Evolutionary conservation across 352 stramenopile genomes (phyloP).

Genomic region (Globisporangium middletonii): DNA sequence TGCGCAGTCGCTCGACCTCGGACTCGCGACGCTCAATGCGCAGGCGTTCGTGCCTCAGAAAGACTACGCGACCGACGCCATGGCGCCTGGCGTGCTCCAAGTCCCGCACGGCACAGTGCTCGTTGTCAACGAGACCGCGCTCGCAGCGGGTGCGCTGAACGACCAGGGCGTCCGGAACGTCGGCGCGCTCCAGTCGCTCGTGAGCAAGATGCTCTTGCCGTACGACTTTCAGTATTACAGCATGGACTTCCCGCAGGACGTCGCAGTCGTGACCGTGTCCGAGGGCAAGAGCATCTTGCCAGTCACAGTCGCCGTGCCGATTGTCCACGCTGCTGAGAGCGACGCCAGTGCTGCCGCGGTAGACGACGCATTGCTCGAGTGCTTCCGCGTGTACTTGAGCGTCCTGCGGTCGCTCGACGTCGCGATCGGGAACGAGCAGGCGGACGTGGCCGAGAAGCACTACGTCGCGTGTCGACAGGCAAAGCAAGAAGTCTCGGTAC

Average conservation of each 20-base stretch:
- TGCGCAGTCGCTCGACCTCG: slow-evolving; percentile 42
- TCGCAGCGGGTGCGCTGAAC: slow-evolving; percentile 60
- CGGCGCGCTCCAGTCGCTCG: slow-evolving; percentile 55
- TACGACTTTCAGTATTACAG: slow-evolving; percentile 86
- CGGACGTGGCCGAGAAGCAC: slow-evolving; percentile 72
- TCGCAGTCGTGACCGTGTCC: slow-evolving; percentile 58
- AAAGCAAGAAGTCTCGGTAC: slow-evolving; percentile 65
- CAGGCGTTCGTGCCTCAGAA: slow-evolving; percentile 66
- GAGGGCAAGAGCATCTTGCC: slow-evolving; percentile 71
- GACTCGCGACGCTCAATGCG: slow-evolving; percentile 52
- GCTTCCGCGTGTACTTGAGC: slow-evolving; percentile 59
- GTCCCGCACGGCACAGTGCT: slow-evolving; percentile 59
- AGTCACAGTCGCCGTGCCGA: slow-evolving; percentile 42
- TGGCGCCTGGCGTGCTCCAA: slow-evolving; percentile 50
- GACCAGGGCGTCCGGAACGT: slow-evolving; percentile 75
- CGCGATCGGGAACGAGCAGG: slow-evolving; percentile 64
- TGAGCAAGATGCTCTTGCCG: slow-evolving; percentile 69
- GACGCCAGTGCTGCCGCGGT: not conserved
- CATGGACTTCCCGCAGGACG: slow-evolving; percentile 80
- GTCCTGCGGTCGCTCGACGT: slow-evolving; percentile 50
- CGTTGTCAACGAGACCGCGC: slow-evolving; percentile 59
- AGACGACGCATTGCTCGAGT: slow-evolving; percentile 34
- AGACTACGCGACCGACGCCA: slow-evolving; percentile 64
- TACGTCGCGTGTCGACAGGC: slow-evolving; percentile 68
- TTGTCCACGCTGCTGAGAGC: slow-evolving; percentile 3